Evolutionary conservation across 2,329 filamentous ascomycete genomes (phyloP), one percentile per base, ranked within the genome.

Genomic region (Talaromyces sp.): DNA sequence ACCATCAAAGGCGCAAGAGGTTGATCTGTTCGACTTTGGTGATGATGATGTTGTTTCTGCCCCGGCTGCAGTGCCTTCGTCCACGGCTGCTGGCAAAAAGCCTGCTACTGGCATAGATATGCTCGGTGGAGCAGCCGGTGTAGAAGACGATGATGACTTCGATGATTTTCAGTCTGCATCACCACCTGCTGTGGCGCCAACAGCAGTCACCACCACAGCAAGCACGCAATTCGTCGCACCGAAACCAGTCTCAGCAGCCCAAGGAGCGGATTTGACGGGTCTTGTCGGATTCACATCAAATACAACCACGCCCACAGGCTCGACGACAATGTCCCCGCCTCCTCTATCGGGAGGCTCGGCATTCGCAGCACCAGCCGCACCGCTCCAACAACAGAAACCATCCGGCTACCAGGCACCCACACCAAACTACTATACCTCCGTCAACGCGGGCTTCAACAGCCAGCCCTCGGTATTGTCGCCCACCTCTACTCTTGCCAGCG

Each of bases 131-230:
- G 73, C 78, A 48, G 71, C 77, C 16, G 76, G 77, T 46, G 87
- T 86, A 58, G 93, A 97, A 67, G 93, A 96, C 68, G 95, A 97
- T 66, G 98, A 98, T 72, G 95, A 98, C 73, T 95, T 99, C 73
- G 98, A 98, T 82, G 92, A 96, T 76, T 96, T 92, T 21, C 93
- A 93, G 14, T 81, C 89, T 2, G 80, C 86, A 28, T 71, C 81
- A 14, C 76, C 73, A 50, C 67, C 70, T 58, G 76, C 70, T 59
- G 76, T 82, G 42, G 75, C 83, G 16, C 79, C 83, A 39, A 80
- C 78, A 21, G 78, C 78, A 21, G 78, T 82, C 35, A 79, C 78
- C 63, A 79, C 78, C 3, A 76, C 77, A 46, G 76, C 79, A 9
- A 81, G 79, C 58, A 65, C 64, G 4, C 61, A 63, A 46, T 65